Percentiles rank a stretch among this genome's conserved stretches.
Evolutionary conservation across 208 protist genomes (phyloP).

Genomic region (Acanthamoeba triangularis): DNA sequence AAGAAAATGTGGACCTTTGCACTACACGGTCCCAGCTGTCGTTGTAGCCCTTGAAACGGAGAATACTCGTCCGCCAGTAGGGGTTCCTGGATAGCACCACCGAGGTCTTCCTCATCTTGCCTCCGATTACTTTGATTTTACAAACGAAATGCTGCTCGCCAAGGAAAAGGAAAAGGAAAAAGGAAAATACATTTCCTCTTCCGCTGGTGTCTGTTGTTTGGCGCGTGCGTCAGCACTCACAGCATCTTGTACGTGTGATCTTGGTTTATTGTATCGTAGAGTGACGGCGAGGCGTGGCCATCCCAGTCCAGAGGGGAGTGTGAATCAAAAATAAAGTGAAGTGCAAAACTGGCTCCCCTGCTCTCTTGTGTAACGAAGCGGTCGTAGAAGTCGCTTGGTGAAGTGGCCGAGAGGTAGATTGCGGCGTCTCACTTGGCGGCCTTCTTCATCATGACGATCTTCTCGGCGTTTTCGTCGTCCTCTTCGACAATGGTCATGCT

Average conservation of each 20-base stretch:
- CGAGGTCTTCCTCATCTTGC: slow-evolving; percentile 11
- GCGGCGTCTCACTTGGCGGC: neutral
- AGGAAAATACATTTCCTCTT: too few species aligned
- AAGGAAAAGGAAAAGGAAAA: neutral
- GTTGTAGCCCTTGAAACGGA: neutral
- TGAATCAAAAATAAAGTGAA: neutral
- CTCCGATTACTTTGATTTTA: neutral
- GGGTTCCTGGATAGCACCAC: slow-evolving; percentile 15
- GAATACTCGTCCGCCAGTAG: slow-evolving; percentile 52
- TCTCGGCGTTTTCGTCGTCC: slow-evolving; percentile 52
- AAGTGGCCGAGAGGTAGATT: neutral
- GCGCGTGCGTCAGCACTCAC: too few species aligned
- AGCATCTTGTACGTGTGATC: too few species aligned
- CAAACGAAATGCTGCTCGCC: neutral
- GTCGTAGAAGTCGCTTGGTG: neutral
- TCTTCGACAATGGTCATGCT: slow-evolving; percentile 53
- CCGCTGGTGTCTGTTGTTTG: too few species aligned
- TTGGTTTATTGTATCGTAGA: neutral
- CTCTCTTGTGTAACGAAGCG: neutral
- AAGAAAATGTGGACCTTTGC: neutral
- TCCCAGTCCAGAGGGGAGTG: neutral
- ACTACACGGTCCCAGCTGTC: slow-evolving; percentile 15
- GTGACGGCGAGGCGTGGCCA: neutral
- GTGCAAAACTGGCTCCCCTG: slow-evolving; percentile 22
- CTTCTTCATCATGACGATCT: slow-evolving; percentile 71